Percentiles rank a stretch among this genome's conserved stretches.
Evolutionary conservation across 2,329 filamentous ascomycete species (phyloP).

Genomic region (Niveomyces coronatus): DNA sequence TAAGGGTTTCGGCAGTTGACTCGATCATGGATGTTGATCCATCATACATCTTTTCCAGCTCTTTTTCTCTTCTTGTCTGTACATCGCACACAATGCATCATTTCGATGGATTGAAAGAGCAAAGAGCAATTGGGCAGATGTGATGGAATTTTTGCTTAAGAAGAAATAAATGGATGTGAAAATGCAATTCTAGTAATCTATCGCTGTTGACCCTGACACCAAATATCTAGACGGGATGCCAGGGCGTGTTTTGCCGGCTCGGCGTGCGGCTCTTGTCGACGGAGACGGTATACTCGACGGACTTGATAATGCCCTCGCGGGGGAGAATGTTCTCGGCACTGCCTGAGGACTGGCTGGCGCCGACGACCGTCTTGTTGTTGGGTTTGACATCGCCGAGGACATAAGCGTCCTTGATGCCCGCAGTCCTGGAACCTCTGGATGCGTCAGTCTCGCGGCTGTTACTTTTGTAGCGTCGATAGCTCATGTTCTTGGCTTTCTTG

Average conservation of each 20-base stretch:
- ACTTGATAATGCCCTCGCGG: conserved; percentile 28
- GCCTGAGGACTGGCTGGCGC: conserved; percentile 16
- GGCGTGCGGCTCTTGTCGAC: conserved; percentile 18
- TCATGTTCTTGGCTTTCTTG: conserved; percentile 31
- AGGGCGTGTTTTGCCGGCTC: conserved; percentile 5
- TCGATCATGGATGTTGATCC: too few species aligned
- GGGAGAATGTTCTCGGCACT: conserved; percentile 31
- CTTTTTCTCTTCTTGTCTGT: too few species aligned
- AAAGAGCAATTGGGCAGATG: too few species aligned
- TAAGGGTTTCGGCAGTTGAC: too few species aligned
- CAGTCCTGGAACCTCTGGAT: conserved; percentile 1
- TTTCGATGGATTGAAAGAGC: too few species aligned
- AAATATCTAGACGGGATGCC: conserved; percentile 3
- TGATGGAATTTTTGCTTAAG: too few species aligned
- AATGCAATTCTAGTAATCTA: not conserved
- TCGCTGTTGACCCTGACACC: not conserved
- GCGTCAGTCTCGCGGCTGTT: conserved; percentile 17
- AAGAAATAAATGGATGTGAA: conserved; percentile 2
- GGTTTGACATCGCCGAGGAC: conserved; percentile 26
- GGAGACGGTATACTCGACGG: conserved; percentile 30
- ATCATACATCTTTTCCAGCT: too few species aligned
- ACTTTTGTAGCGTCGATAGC: conserved; percentile 24
- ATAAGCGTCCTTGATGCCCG: conserved; percentile 21
- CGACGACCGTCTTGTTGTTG: conserved; percentile 20
- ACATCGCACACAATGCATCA: too few species aligned